Evolutionary conservation across 2,329 filamentous ascomycete genomes (phyloP).

Genomic region (Monosporascus sp.): DNA sequence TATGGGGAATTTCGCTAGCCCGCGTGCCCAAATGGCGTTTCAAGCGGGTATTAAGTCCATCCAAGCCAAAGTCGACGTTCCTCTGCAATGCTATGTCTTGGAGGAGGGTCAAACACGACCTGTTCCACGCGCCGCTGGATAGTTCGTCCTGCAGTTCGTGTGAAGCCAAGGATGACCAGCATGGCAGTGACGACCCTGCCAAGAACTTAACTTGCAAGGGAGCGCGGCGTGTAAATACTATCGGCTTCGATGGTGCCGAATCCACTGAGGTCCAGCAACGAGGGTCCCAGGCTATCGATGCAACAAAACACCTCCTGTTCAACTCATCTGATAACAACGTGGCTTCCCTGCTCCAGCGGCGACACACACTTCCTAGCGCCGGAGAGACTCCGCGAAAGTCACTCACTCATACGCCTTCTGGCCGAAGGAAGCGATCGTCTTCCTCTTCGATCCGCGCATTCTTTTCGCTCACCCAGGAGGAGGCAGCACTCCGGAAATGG

Average conservation of each 20-base stretch:
- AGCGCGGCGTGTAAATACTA: slow-evolving; percentile 14
- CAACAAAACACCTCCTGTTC: slow-evolving; percentile 4
- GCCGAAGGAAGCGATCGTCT: slow-evolving; percentile 59
- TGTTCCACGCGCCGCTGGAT: slow-evolving; percentile 27
- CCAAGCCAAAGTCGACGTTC: slow-evolving; percentile 31
- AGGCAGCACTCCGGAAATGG: slow-evolving; percentile 76
- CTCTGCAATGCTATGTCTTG: slow-evolving; percentile 39
- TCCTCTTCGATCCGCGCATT: slow-evolving; percentile 66
- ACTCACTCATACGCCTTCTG: slow-evolving; percentile 53
- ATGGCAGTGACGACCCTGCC: slow-evolving; percentile 20
- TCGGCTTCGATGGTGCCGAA: slow-evolving; percentile 10
- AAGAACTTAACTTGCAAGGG: slow-evolving; percentile 4
- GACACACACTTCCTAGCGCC: slow-evolving; percentile 50
- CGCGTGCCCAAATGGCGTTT: slow-evolving; percentile 91
- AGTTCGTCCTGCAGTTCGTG: slow-evolving; percentile 28
- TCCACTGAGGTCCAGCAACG: slow-evolving; percentile 4
- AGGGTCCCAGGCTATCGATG: neutral
- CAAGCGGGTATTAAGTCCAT: slow-evolving; percentile 43
- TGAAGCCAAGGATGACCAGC: slow-evolving; percentile 24
- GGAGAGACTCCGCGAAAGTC: slow-evolving; percentile 31
- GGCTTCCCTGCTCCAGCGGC: slow-evolving; percentile 21
- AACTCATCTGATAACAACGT: slow-evolving; percentile 6
- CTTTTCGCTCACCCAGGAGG: slow-evolving; percentile 70
- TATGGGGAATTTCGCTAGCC: slow-evolving; percentile 80
- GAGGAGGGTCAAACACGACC: slow-evolving; percentile 39